Conservation (phyloP, 169 alveolate species). For the Plasmodium falciparum region DNA sequence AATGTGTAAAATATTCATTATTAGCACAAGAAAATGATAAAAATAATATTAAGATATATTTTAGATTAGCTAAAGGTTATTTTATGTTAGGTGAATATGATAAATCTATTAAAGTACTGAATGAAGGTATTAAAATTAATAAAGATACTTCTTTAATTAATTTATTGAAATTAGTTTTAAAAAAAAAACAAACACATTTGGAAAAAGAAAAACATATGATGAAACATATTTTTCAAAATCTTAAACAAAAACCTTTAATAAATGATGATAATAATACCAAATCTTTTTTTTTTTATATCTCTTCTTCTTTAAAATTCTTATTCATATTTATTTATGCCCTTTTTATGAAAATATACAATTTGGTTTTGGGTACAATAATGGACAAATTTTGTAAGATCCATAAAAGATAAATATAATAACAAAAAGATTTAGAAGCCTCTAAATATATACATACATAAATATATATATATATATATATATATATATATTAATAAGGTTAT, state of each 20-base stretch:
- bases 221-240: constrained; percentile 65
- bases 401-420: constrained; percentile 3
- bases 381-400: constrained; percentile 1
- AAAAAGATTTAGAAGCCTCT: not conserved
- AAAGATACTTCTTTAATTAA: constrained; percentile 50
- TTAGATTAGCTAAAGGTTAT: constrained; percentile 71
- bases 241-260: constrained; percentile 52
- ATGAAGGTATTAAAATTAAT: constrained; percentile 71
- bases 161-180: constrained; percentile 52
- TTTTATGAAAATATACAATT: constrained; percentile 7
- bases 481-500: too few relatives aligned
- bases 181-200: constrained; percentile 43
- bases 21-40: constrained; percentile 66
- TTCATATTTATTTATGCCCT: constrained; percentile 19
- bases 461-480: too few relatives aligned
- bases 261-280: constrained; percentile 13
- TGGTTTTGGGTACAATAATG: not conserved
- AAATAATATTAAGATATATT: constrained; percentile 46
- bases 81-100: constrained; percentile 75
- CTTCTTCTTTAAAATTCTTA: constrained; percentile 18
- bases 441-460: too few relatives aligned
- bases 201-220: constrained; percentile 70
- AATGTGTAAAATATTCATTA: constrained; percentile 69
- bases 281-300: constrained; percentile 12
- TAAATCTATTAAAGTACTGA: constrained; percentile 47